Conservation (phyloP, 768 basidiomycete genomes). For the Polyporus arcularius region DNA sequence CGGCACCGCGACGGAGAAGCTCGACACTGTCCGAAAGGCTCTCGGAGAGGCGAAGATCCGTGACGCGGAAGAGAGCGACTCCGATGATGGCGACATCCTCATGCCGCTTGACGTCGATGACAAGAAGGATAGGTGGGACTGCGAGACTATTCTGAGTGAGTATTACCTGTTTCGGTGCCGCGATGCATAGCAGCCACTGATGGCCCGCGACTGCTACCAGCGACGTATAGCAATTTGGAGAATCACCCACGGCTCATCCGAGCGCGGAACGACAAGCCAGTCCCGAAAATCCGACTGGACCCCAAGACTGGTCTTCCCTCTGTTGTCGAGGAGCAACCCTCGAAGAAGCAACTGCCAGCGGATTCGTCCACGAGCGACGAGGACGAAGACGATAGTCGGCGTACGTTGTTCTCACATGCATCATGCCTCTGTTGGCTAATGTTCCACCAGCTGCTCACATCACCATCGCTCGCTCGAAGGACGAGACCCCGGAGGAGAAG, state of each 20-base stretch:
- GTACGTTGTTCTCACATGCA: constrained; percentile 23
- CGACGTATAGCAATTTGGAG: constrained; percentile 95
- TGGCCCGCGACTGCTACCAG: constrained; percentile 39
- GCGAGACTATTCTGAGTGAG: constrained; percentile 92
- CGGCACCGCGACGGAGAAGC: constrained; percentile 75
- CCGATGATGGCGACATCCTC: constrained; percentile 46
- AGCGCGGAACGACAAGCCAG: constrained; percentile 53
- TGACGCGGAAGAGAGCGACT: constrained; percentile 47
- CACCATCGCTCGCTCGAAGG: constrained; percentile 68
- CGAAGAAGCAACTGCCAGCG: neutral
- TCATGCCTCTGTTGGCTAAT: neutral
- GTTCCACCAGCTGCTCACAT: constrained; percentile 33
- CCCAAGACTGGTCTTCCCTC: constrained; percentile 76
- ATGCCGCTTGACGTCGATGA: constrained; percentile 45
- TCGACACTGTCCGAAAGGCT: constrained; percentile 76
- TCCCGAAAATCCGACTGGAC: constrained; percentile 71
- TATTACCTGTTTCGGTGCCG: neutral
- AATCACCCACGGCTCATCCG: constrained; percentile 93
- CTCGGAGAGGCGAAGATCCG: constrained; percentile 71
- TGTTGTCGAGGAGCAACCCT: constrained; percentile 37
- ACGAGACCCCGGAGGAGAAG: constrained; percentile 78
- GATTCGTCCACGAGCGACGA: constrained; percentile 29
- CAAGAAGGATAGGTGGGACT: constrained; percentile 88
- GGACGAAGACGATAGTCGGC: constrained; percentile 25
- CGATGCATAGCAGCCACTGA: neutral